Base-by-base conservation (phyloP, 331 rosid genomes). In the Spiraea crenata region DNA sequence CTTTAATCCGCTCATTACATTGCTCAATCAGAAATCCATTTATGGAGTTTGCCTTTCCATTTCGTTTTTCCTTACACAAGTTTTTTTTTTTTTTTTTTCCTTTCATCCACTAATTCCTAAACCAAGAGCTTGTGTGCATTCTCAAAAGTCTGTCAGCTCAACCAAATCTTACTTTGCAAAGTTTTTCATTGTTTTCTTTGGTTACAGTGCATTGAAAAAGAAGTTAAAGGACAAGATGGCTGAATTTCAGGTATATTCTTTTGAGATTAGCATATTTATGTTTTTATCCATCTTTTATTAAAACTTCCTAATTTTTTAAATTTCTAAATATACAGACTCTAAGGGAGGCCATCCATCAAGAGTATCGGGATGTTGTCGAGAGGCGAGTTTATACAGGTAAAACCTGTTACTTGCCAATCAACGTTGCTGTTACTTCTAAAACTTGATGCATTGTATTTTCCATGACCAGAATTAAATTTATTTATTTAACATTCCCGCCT, bases 351-450 rank as follows among this genome's bases (percentile, higher is more conserved):
- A 89, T 93, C 77, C 96, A 93, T 77, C 90, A 83, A 86, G 99
- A 89, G 75, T 87, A 93, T 60, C 86, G 97, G 0, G 99, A 91
- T 35, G 92, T 91, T 70, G 95, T 93, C 41, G 92, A 91, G 96
- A 89, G 99, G 71, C 95, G 96, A 17, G 95, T 93, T 57, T 93
- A 81, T 81, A 91, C 97, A 89, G 98, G 98, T 93, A 62, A 74
- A 71, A 62, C 75, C 64, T 54, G 59, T 69, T 67, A 42, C 71
- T 65, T 44, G 34, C 51, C 62, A 46, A 65, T 74, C 40, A 17
- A 15, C 15, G n/a, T 68, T 13, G 39, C 41, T 48, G 65, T 57
- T 38, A 58, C 69, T 45, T 78, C 73, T 69, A 50, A 73, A 70
- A 61, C 75, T 62, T 68, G 77, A 67, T 69, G 64, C 66, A 14